A percentile compares a stretch with the other conserved stretches of the same genome.
These are phyloP conservation scores for Bipolaris oryzae DNA, from an alignment of 2,329 filamentous ascomycete genomes.

Conservation along the genomic window DNA sequence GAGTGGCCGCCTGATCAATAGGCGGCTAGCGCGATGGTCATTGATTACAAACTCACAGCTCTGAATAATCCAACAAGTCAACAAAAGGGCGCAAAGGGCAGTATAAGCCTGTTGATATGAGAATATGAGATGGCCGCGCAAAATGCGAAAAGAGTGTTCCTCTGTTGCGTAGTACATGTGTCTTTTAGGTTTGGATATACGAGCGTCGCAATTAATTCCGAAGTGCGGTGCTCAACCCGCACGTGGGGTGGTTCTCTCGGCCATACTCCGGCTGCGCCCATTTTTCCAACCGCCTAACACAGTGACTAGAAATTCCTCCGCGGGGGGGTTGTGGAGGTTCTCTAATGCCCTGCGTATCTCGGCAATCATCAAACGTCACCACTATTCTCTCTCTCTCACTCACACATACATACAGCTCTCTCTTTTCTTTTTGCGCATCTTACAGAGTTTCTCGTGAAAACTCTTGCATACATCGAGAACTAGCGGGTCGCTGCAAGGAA, in stretches of 20 bases:
- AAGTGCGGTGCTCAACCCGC: constrained; percentile 1
- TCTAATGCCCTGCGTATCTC: constrained; percentile 12
- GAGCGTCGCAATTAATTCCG: neutral
- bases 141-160: neutral
- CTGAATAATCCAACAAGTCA: neutral
- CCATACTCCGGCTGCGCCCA: constrained; percentile 11
- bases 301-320: constrained; percentile 21
- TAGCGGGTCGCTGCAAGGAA: neutral
- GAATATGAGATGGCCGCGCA: neutral
- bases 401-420: constrained; percentile 8
- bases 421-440: constrained; percentile 4
- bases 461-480: neutral
- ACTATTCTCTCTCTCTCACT: constrained; percentile 16
- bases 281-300: constrained; percentile 14
- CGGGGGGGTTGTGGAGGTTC: constrained; percentile 30
- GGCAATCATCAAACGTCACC: constrained; percentile 25
- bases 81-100: neutral
- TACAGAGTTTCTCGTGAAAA: neutral
- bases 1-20: constrained; percentile 2
- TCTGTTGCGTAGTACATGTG: neutral
- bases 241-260: constrained; percentile 14
- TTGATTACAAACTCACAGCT: constrained; percentile 4
- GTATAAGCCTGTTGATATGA: neutral
- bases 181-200: neutral
- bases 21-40: neutral